Evolutionary conservation across 805 yeast species (phyloP).

Genomic region (Brettanomyces naardenensis): DNA sequence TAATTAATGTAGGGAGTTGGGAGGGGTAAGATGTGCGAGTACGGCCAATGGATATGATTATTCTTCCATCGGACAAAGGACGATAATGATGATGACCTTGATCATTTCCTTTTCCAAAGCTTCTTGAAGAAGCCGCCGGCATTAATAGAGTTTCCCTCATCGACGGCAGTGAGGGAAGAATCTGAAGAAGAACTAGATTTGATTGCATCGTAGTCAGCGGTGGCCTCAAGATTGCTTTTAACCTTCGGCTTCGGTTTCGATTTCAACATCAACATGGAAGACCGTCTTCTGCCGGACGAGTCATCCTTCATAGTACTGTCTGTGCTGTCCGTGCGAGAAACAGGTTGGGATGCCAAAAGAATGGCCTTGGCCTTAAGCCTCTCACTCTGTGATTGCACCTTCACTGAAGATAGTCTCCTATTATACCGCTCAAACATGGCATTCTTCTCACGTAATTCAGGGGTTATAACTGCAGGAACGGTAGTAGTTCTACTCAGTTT

Average conservation of each 20-base stretch:
- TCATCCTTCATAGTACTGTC: not conserved
- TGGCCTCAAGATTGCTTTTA: not conserved
- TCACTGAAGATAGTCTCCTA: constrained; percentile 21
- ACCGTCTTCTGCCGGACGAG: not conserved
- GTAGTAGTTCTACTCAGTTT: not conserved
- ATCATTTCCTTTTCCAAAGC: constrained; percentile 1
- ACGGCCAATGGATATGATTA: too few species aligned
- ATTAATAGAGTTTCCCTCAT: not conserved
- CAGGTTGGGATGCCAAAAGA: too few species aligned
- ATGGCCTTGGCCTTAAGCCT: not conserved
- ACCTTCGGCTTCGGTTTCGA: not conserved
- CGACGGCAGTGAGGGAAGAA: not conserved
- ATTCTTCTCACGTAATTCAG: constrained; percentile 6
- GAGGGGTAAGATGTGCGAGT: too few species aligned
- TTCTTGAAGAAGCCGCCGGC: constrained; percentile 2
- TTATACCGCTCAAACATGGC: constrained; percentile 25
- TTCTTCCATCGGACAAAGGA: too few species aligned
- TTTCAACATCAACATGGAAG: not conserved
- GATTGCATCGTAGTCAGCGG: not conserved
- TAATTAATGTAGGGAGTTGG: too few species aligned
- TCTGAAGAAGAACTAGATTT: constrained; percentile 2
- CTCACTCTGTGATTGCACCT: constrained; percentile 3
- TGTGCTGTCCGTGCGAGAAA: not conserved
- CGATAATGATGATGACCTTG: too few species aligned
- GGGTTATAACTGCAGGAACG: constrained; percentile 1